Conservation (phyloP, 306 rosid species). For the Malus fusca region DNA sequence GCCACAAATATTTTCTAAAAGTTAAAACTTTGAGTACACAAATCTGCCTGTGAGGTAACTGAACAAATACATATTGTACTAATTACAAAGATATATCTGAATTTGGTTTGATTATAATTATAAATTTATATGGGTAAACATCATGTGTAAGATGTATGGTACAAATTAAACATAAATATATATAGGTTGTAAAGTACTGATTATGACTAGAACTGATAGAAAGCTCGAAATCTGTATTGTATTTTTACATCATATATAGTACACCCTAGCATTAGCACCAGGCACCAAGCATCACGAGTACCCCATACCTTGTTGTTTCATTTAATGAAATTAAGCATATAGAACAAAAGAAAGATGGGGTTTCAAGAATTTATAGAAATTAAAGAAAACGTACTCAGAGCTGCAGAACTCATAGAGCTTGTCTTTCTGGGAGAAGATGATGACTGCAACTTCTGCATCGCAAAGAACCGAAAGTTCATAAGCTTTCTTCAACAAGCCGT, state of each 20-base stretch:
- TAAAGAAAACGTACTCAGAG: constrained; percentile 41
- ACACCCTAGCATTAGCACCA: neutral
- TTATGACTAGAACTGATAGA: neutral
- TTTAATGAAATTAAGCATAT: neutral
- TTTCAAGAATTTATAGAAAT: neutral
- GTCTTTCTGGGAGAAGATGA: constrained; percentile 66
- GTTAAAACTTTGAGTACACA: too few relatives aligned
- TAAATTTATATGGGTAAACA: neutral
- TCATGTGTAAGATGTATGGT: neutral
- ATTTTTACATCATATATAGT: neutral
- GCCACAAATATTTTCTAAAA: neutral
- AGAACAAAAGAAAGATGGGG: neutral
- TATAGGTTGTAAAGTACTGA: neutral
- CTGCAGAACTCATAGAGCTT: constrained; percentile 49
- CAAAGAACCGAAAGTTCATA: constrained; percentile 61
- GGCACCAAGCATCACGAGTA: neutral
- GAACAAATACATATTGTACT: neutral
- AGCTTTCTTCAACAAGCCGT: constrained; percentile 61
- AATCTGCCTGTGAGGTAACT: neutral
- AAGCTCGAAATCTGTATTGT: neutral
- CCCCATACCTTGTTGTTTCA: neutral
- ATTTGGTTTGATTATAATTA: neutral
- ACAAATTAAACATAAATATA: neutral
- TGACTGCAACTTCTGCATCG: constrained; percentile 51
- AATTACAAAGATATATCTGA: neutral